Conservation (phyloP, 805 yeast species). For the Wickerhamomyces bisporus region DNA sequence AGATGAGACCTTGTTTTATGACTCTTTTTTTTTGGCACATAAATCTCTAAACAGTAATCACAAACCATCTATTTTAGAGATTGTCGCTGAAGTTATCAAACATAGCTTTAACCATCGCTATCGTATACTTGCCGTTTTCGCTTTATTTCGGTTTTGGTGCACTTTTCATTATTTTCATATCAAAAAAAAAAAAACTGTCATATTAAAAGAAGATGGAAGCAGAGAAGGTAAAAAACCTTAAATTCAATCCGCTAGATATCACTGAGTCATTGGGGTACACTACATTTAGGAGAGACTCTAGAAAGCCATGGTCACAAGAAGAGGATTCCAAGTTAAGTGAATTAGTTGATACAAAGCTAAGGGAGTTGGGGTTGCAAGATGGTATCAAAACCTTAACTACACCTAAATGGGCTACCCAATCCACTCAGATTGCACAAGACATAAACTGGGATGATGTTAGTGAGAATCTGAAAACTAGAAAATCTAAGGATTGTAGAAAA, state of each 20-base stretch:
- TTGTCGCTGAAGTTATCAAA: too few relatives aligned
- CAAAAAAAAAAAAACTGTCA: too few relatives aligned
- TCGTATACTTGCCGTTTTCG: too few relatives aligned
- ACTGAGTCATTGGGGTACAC: constrained; percentile 73
- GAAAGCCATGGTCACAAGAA: constrained; percentile 70
- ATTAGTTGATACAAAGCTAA: constrained; percentile 34
- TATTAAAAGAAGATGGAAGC: too few relatives aligned
- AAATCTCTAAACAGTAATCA: too few relatives aligned
- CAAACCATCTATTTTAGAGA: too few relatives aligned
- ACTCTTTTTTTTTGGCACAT: too few relatives aligned
- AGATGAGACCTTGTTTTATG: too few relatives aligned
- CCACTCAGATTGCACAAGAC: constrained; percentile 22
- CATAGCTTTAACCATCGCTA: too few relatives aligned
- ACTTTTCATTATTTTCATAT: too few relatives aligned
- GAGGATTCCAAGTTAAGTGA: constrained; percentile 58
- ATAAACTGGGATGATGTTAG: constrained; percentile 64
- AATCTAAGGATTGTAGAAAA: constrained; percentile 79
- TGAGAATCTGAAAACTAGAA: constrained; percentile 44
- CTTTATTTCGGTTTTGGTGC: too few relatives aligned
- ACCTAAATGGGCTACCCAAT: constrained; percentile 21
- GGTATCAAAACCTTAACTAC: constrained; percentile 28
- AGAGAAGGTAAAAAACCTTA: constrained; percentile 20
- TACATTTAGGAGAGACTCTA: constrained; percentile 56
- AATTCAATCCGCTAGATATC: constrained; percentile 39
- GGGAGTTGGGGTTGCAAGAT: constrained; percentile 28